Evolutionary conservation across 1,284 basidiomycete species (phyloP).

Genomic region (Flammula alnicola): DNA sequence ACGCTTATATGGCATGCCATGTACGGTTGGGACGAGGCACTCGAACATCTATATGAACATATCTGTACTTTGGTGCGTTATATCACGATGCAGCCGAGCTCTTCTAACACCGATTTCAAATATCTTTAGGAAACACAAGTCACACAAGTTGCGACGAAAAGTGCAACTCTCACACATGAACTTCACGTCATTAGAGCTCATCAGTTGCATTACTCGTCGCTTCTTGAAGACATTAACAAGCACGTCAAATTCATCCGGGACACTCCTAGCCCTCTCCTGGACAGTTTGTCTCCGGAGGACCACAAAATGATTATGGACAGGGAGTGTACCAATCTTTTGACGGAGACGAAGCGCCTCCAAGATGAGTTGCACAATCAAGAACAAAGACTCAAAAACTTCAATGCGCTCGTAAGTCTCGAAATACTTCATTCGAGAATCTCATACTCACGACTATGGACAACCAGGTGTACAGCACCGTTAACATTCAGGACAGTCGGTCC

Average conservation of each 20-base stretch:
- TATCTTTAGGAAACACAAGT: conserved; percentile 44
- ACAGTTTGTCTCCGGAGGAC: conserved; percentile 23
- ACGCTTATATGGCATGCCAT: conserved; percentile 59
- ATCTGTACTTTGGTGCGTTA: conserved; percentile 48
- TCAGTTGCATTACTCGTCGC: conserved; percentile 47
- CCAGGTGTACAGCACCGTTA: conserved; percentile 55
- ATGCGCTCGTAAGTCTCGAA: conserved; percentile 49
- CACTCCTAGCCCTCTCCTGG: conserved; percentile 50
- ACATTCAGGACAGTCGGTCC: conserved; percentile 51
- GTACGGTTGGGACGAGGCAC: conserved; percentile 61
- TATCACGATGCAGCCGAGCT: background rate
- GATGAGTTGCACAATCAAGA: conserved; percentile 49
- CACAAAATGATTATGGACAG: conserved; percentile 36
- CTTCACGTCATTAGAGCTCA: conserved; percentile 50
- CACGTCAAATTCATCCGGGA: conserved; percentile 44
- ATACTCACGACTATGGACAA: background rate
- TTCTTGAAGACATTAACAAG: conserved; percentile 48
- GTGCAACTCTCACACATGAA: conserved; percentile 39
- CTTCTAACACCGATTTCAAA: too few species aligned
- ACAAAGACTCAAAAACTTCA: conserved; percentile 54
- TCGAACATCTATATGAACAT: conserved; percentile 53
- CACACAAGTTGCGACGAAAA: conserved; percentile 38
- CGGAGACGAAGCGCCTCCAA: conserved; percentile 51
- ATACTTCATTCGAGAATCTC: too few species aligned
- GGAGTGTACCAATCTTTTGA: conserved; percentile 49